These are phyloP conservation scores for Cladosporium velox DNA, from an alignment of 2,329 filamentous ascomycete genomes.

Conservation along the genomic window DNA sequence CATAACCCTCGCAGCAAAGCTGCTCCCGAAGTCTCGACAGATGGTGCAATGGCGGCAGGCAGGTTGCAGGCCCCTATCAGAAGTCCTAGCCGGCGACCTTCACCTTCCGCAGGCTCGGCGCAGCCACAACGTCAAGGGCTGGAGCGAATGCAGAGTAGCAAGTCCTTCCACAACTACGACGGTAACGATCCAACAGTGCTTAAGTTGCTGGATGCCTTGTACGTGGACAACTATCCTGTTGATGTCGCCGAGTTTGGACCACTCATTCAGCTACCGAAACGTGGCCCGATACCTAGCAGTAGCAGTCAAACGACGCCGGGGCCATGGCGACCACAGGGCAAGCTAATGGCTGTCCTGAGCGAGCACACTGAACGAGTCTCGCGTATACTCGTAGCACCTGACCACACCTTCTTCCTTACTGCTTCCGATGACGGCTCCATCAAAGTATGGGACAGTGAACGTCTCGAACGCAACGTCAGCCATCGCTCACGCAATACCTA, in stretches of 20 bases:
- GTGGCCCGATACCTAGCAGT: constrained; percentile 47
- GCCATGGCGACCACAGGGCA: constrained; percentile 81
- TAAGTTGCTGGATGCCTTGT: constrained; percentile 78
- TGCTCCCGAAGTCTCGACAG: constrained; percentile 65
- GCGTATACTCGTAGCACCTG: constrained; percentile 77
- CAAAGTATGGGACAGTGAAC: constrained; percentile 88
- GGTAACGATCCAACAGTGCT: constrained; percentile 70
- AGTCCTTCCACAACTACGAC: constrained; percentile 70
- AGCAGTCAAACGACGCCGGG: constrained; percentile 46
- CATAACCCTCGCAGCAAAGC: constrained; percentile 58
- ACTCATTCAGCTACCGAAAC: constrained; percentile 68
- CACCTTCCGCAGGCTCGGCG: constrained; percentile 34
- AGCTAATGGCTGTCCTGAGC: constrained; percentile 81
- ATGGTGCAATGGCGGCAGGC: constrained; percentile 64
- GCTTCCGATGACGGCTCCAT: constrained; percentile 88
- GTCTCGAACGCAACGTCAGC: constrained; percentile 87
- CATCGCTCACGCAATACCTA: constrained; percentile 86
- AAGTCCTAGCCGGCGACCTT: constrained; percentile 29
- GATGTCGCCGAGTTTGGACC: constrained; percentile 73
- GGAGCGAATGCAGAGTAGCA: constrained; percentile 27
- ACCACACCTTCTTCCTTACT: constrained; percentile 93
- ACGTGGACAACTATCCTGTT: constrained; percentile 63
- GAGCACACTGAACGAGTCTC: constrained; percentile 85
- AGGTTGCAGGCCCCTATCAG: constrained; percentile 57
- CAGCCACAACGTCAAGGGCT: constrained; percentile 23